Conservation (phyloP, 2,329 filamentous ascomycete species). For the Escovopsis weberi region DNA sequence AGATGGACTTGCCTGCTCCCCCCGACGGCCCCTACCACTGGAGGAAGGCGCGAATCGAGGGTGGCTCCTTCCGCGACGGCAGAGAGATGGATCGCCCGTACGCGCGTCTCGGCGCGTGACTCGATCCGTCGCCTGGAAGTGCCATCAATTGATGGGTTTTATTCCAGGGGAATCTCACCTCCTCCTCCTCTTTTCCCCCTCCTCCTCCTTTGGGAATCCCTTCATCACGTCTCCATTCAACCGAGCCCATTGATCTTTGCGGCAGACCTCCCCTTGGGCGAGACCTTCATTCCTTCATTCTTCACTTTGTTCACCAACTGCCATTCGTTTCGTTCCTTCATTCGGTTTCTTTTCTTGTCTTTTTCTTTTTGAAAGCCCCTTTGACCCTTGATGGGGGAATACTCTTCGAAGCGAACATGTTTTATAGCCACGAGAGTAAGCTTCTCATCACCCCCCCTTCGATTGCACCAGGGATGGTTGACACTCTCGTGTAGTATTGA, state of each 20-base stretch:
- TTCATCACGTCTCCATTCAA: neutral
- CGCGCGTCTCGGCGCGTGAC: no score
- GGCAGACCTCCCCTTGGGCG: no score
- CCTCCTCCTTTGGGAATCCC: no score
- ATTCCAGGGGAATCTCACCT: no score
- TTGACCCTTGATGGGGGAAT: neutral
- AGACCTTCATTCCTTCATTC: neutral
- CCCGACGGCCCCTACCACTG: no score
- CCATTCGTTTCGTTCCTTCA: neutral
- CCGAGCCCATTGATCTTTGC: neutral
- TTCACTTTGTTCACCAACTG: neutral
- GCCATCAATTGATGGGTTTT: no score
- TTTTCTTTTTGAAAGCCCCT: neutral
- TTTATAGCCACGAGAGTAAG: constrained; percentile 90
- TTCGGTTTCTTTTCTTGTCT: neutral
- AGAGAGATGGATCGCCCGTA: no score
- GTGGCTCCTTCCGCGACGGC: no score
- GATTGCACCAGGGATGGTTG: constrained; percentile 10
- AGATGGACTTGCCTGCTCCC: no score
- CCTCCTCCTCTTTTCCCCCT: no score
- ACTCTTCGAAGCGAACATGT: constrained; percentile 43
- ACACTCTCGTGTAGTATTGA: constrained; percentile 46
- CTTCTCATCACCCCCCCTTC: neutral
- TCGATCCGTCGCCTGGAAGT: no score
- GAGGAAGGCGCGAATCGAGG: no score